Conservation (phyloP, 2,329 filamentous ascomycete species). For the Exophiala alcalophila region DNA sequence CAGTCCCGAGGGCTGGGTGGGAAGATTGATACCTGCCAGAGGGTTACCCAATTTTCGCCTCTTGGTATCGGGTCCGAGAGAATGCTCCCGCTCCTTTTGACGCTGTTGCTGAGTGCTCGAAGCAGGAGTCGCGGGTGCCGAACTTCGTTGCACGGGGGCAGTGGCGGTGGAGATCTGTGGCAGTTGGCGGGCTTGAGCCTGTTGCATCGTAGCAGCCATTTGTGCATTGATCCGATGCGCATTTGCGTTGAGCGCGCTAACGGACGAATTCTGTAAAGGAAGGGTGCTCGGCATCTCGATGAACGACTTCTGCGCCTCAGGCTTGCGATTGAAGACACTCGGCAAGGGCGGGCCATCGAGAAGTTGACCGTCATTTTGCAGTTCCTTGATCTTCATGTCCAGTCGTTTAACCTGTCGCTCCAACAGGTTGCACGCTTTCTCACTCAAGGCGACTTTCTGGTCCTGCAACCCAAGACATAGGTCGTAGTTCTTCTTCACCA, state of each 20-base stretch:
- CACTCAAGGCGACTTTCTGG: slow-evolving; percentile 60
- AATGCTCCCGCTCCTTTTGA: slow-evolving; percentile 54
- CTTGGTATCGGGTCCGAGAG: slow-evolving; percentile 56
- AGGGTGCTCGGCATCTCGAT: slow-evolving; percentile 48
- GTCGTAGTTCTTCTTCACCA: slow-evolving; percentile 58
- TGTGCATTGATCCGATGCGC: slow-evolving; percentile 50
- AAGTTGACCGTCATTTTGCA: slow-evolving; percentile 59
- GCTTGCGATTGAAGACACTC: slow-evolving; percentile 54
- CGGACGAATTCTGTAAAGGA: slow-evolving; percentile 55
- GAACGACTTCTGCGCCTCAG: slow-evolving; percentile 49
- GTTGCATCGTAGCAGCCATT: slow-evolving; percentile 38
- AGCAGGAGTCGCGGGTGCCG: slow-evolving; percentile 46
- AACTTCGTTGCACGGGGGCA: slow-evolving; percentile 35
- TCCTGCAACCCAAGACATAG: slow-evolving; percentile 57
- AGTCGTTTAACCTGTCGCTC: slow-evolving; percentile 63
- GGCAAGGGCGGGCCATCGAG: slow-evolving; percentile 58
- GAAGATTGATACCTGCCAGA: slow-evolving; percentile 39
- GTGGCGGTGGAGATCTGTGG: slow-evolving; percentile 32
- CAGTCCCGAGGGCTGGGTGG: slow-evolving; percentile 53
- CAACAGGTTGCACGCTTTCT: slow-evolving; percentile 58
- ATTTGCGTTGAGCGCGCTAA: slow-evolving; percentile 54
- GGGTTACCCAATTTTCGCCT: slow-evolving; percentile 54
- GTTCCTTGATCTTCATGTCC: slow-evolving; percentile 59
- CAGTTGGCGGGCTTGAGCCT: slow-evolving; percentile 30
- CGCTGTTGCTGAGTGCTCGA: slow-evolving; percentile 34